Percentiles rank a stretch among this genome's conserved stretches.
phyloP scores from a whole-genome alignment of 176 grass and related monocot genomes.

The Hyparrhenia diplandra region DNA sequence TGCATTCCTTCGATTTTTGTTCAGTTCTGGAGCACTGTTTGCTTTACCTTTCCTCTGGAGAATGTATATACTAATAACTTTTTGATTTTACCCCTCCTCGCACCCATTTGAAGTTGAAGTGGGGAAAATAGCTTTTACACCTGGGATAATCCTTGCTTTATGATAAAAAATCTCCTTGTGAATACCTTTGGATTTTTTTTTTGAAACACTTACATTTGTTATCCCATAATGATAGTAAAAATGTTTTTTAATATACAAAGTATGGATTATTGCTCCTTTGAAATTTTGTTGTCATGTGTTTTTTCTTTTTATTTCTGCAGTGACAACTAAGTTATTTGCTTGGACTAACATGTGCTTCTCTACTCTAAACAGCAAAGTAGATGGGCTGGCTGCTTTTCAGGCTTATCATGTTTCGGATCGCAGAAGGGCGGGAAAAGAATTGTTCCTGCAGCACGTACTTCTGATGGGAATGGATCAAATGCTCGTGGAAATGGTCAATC shows the following conservation, averaged over 20 bases:
- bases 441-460: constrained; percentile 71
- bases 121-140: neutral
- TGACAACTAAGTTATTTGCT: neutral
- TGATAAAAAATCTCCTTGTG: neutral
- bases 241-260: neutral
- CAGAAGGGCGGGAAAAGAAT: constrained; percentile 75
- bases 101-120: constrained; percentile 6
- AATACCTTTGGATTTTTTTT: neutral
- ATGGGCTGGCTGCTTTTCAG: constrained; percentile 77
- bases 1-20: neutral
- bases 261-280: neutral
- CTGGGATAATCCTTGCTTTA: neutral
- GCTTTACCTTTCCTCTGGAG: neutral
- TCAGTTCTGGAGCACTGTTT: neutral
- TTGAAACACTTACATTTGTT: neutral
- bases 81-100: neutral
- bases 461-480: constrained; percentile 52
- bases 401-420: constrained; percentile 75
- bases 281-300: neutral
- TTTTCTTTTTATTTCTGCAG: neutral
- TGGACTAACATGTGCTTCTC: constrained; percentile 20
- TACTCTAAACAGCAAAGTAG: constrained; percentile 45
- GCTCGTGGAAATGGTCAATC: constrained; percentile 52
- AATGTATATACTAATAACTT: neutral
- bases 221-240: neutral